phyloP scores from a whole-genome alignment of 306 rosid genomes.

The Comarum palustre region DNA sequence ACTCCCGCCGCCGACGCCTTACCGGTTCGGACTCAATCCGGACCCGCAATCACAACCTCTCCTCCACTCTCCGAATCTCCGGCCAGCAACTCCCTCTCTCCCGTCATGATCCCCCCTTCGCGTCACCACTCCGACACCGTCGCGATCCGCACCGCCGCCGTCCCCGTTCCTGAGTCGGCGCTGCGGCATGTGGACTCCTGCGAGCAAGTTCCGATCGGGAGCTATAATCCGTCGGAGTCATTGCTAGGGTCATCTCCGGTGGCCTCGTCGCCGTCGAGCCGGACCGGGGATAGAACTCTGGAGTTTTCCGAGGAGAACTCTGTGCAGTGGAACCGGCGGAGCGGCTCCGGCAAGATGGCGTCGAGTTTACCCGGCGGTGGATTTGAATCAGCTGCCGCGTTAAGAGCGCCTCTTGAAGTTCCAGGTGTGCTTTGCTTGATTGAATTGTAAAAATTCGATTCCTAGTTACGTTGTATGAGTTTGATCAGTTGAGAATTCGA shows the following conservation, averaged over 20 bases:
- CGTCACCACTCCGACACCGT: conserved; percentile 47
- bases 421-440: conserved; percentile 31
- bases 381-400: conserved; percentile 27
- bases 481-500: not conserved
- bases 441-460: conserved; percentile 3
- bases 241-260: conserved; percentile 47
- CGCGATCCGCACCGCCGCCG: conserved; percentile 43
- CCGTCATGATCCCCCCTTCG: conserved; percentile 70
- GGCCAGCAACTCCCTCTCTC: conserved; percentile 49
- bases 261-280: conserved; percentile 48
- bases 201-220: conserved; percentile 44
- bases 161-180: conserved; percentile 56
- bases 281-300: conserved; percentile 36
- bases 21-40: conserved; percentile 42
- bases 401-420: conserved; percentile 26
- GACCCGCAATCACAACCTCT: conserved; percentile 27
- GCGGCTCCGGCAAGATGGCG: conserved; percentile 38
- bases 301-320: conserved; percentile 56
- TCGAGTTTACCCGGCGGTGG: conserved; percentile 40
- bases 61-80: conserved; percentile 37
- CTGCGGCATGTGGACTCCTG: conserved; percentile 34
- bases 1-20: conserved; percentile 43
- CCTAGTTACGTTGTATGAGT: not conserved
- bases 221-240: conserved; percentile 50
- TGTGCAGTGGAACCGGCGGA: conserved; percentile 35